These are phyloP conservation scores for Leishmania amazonensis DNA, from an alignment of 208 protist species.

Conservation along the genomic window DNA sequence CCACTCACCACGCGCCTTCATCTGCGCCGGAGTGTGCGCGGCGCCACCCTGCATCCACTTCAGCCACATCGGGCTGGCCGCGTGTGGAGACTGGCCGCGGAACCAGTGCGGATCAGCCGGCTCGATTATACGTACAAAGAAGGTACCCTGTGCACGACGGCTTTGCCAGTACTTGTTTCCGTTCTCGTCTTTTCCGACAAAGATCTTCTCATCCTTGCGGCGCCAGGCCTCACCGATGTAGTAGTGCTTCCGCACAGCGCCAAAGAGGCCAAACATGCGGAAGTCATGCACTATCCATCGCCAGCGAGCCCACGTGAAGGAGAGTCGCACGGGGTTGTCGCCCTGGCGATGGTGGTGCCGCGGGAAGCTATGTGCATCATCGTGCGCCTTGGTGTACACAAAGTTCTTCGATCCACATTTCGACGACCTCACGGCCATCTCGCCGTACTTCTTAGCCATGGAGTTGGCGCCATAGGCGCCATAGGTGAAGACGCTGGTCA, in stretches of 20 bases:
- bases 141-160: constrained; percentile 54
- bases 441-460: constrained; percentile 66
- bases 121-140: constrained; percentile 73
- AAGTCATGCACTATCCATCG: constrained; percentile 92
- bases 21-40: constrained; percentile 85
- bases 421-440: constrained; percentile 63
- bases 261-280: constrained; percentile 90
- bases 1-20: constrained; percentile 88
- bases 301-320: constrained; percentile 66
- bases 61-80: constrained; percentile 72
- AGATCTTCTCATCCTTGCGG: constrained; percentile 92
- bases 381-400: constrained; percentile 76
- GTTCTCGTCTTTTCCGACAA: constrained; percentile 91
- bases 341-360: constrained; percentile 83
- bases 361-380: constrained; percentile 68
- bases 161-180: constrained; percentile 91
- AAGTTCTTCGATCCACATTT: constrained; percentile 88
- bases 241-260: constrained; percentile 69
- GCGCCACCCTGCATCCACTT: constrained; percentile 86
- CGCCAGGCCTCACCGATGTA: constrained; percentile 91
- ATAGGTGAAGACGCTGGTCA: constrained; percentile 83
- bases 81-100: constrained; percentile 71
- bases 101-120: constrained; percentile 89
- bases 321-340: constrained; percentile 75
- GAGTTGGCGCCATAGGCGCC: constrained; percentile 73